A percentile compares a stretch with the other conserved stretches of the same genome.
phyloP scores from a whole-genome alignment of 306 rosid species.

The Albizia julibrissin region DNA sequence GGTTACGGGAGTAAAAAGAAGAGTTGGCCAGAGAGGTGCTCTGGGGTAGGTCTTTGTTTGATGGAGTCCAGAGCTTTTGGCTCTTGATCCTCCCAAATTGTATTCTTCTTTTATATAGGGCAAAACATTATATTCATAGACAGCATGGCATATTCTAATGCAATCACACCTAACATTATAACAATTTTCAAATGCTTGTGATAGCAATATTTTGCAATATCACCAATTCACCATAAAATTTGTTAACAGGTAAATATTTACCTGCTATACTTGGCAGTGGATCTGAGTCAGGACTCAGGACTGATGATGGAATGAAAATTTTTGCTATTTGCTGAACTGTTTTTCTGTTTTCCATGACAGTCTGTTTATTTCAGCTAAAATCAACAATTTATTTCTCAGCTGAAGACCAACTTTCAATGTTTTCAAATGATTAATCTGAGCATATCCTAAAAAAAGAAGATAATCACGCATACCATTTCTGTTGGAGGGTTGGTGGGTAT shows the following conservation, averaged over 20 bases:
- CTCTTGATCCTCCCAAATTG: neutral
- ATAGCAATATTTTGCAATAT: too few relatives aligned
- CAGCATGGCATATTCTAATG: neutral
- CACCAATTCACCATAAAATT: neutral
- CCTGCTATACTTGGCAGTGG: neutral
- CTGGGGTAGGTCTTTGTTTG: neutral
- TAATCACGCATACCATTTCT: neutral
- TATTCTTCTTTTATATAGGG: neutral
- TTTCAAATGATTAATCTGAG: neutral
- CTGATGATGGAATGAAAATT: neutral
- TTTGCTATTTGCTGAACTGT: neutral
- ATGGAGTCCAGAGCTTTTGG: neutral
- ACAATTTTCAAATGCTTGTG: neutral
- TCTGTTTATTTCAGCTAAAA: neutral
- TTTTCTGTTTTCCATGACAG: neutral
- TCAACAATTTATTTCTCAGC: neutral
- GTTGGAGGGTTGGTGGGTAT: constrained; percentile 10
- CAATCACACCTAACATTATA: neutral
- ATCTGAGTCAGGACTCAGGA: neutral
- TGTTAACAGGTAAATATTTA: neutral
- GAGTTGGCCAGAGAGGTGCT: neutral
- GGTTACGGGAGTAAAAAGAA: neutral
- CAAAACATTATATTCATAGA: neutral
- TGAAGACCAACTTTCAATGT: neutral
- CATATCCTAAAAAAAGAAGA: neutral